These are phyloP conservation scores for Euclidium syriacum DNA, from an alignment of 345 rosid genomes.

Conservation along the genomic window DNA sequence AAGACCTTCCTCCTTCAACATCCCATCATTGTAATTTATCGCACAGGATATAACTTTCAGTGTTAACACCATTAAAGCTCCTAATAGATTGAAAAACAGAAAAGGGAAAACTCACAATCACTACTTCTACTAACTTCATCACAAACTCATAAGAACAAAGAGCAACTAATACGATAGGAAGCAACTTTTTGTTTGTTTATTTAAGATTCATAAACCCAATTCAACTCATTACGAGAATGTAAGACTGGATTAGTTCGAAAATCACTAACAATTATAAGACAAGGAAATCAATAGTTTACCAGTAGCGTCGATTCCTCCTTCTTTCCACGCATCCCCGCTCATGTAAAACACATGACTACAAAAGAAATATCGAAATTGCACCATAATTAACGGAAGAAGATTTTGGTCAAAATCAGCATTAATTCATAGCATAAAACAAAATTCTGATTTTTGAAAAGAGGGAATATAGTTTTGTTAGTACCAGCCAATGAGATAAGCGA, in stretches of 20 bases:
- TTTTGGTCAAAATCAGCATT: background rate
- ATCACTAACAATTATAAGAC: background rate
- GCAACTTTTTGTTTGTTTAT: background rate
- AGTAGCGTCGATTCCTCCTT: slow-evolving; percentile 96
- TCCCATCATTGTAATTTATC: slow-evolving; percentile 84
- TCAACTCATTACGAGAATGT: background rate
- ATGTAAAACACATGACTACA: slow-evolving; percentile 95
- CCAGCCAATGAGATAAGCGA: slow-evolving; percentile 96
- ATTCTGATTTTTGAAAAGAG: background rate
- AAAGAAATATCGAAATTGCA: background rate
- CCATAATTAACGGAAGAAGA: background rate
- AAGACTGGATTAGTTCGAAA: background rate
- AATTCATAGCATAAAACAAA: background rate
- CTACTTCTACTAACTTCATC: background rate
- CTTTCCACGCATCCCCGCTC: slow-evolving; percentile 99
- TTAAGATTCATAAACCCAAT: background rate
- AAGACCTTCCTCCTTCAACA: slow-evolving; percentile 72
- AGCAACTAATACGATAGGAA: background rate
- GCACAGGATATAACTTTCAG: slow-evolving; percentile 89
- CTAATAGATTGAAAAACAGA: slow-evolving; percentile 29
- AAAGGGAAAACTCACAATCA: background rate
- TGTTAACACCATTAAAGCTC: slow-evolving; percentile 94
- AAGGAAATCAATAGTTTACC: slow-evolving; percentile 41
- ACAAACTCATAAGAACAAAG: background rate
- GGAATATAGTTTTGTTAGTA: too few species aligned